A percentile compares a stretch with the other conserved stretches of the same genome.
Evolutionary conservation across 305 asterid genomes (phyloP).

Genomic region (Fraxinus latifolia): DNA sequence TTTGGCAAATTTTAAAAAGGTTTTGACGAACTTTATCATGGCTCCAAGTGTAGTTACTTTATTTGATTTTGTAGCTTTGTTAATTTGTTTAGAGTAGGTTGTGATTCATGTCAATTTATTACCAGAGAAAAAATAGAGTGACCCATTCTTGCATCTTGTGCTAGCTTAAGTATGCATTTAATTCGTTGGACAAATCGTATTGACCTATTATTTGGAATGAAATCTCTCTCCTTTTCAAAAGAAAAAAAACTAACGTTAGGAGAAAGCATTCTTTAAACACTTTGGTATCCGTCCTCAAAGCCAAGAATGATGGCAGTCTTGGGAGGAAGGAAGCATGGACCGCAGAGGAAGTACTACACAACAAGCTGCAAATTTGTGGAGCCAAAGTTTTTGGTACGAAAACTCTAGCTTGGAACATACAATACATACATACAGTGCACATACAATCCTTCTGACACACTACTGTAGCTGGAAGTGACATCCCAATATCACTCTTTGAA

Average conservation of each 20-base stretch:
- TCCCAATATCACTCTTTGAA: slow-evolving; percentile 24
- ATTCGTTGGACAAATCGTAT: background rate
- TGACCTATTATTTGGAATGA: background rate
- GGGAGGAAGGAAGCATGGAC: slow-evolving; percentile 10
- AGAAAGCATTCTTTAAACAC: background rate
- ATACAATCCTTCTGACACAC: slow-evolving; percentile 20
- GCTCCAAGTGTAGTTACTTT: too few relatives aligned
- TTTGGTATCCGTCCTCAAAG: too few relatives aligned
- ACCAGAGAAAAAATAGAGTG: background rate
- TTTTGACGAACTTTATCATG: background rate
- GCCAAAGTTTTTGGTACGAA: too few relatives aligned
- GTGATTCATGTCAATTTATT: background rate
- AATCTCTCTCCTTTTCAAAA: background rate
- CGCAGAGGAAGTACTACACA: slow-evolving; percentile 14
- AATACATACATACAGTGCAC: background rate
- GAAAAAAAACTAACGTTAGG: too few relatives aligned
- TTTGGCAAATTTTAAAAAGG: background rate
- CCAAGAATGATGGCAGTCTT: background rate
- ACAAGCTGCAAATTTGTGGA: slow-evolving; percentile 7
- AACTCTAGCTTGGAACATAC: too few relatives aligned
- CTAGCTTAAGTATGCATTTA: background rate
- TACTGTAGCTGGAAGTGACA: slow-evolving; percentile 55
- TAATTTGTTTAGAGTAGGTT: background rate
- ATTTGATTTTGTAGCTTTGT: background rate
- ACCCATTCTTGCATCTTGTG: background rate